Percentiles rank a stretch among this genome's conserved stretches.
phyloP scores from a whole-genome alignment of 2,329 filamentous ascomycete species.

The Lachnellula subtilissima region DNA sequence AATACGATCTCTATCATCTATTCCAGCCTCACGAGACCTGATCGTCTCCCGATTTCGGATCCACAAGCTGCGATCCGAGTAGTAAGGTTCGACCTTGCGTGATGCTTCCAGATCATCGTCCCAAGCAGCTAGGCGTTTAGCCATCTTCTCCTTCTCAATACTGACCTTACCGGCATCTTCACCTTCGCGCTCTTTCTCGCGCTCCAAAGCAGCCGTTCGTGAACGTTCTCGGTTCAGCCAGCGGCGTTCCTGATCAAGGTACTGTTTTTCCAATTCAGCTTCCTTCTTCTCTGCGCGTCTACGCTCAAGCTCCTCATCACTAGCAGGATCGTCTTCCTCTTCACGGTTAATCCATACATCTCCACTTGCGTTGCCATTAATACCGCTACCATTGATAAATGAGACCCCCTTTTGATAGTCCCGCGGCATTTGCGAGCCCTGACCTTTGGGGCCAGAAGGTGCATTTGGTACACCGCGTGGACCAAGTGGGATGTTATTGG shows the following conservation, averaged over 20 bases:
- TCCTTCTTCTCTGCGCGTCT: conserved; percentile 67
- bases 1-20: conserved; percentile 77
- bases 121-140: conserved; percentile 72
- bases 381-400: conserved; percentile 75
- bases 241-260: conserved; percentile 78
- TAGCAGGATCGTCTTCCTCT: conserved; percentile 82
- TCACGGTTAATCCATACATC: conserved; percentile 56
- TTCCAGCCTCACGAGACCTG: conserved; percentile 65
- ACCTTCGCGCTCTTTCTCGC: conserved; percentile 75
- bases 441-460: conserved; percentile 65
- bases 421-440: conserved; percentile 57
- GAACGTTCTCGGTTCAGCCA: conserved; percentile 89
- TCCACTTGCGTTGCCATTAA: conserved; percentile 49
- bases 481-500: conserved; percentile 73
- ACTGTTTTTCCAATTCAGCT: conserved; percentile 73
- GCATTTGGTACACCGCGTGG: conserved; percentile 69
- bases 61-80: conserved; percentile 81
- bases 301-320: conserved; percentile 77
- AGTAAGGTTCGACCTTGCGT: conserved; percentile 74
- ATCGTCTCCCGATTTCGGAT: conserved; percentile 72
- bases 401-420: conserved; percentile 72
- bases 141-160: conserved; percentile 60
- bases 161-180: conserved; percentile 65
- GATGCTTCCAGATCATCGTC: conserved; percentile 81
- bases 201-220: conserved; percentile 76